phyloP scores from a whole-genome alignment of 2,329 filamentous ascomycete genomes.

The Neonectria coccinea region DNA sequence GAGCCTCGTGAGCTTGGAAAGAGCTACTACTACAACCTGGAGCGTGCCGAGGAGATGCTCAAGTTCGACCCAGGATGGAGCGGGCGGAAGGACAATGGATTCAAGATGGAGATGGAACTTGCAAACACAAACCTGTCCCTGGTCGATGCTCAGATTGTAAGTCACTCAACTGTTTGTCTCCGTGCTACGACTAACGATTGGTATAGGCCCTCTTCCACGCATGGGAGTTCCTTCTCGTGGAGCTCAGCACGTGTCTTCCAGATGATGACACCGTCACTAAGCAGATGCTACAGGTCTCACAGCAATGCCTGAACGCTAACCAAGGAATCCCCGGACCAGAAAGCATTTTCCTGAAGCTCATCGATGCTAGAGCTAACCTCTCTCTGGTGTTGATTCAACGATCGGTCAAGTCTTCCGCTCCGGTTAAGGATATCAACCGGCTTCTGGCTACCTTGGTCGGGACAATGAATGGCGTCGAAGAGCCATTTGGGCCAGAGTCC shows the following conservation, averaged over 20 bases:
- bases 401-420: conserved; percentile 70
- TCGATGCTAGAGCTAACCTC: conserved; percentile 81
- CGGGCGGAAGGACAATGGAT: conserved; percentile 76
- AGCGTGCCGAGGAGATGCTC: conserved; percentile 80
- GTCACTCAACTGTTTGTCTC: conserved; percentile 51
- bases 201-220: conserved; percentile 82
- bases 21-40: conserved; percentile 86
- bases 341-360: conserved; percentile 82
- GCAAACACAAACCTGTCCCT: conserved; percentile 93
- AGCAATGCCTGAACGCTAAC: conserved; percentile 84
- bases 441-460: conserved; percentile 64
- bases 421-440: conserved; percentile 63
- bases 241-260: conserved; percentile 77
- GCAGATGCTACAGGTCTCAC: conserved; percentile 79
- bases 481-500: conserved; percentile 64
- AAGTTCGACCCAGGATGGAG: conserved; percentile 82
- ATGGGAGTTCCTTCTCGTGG: conserved; percentile 89
- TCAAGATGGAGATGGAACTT: conserved; percentile 82
- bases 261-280: conserved; percentile 68
- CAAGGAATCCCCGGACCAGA: conserved; percentile 78
- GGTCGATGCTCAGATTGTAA: conserved; percentile 89
- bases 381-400: conserved; percentile 85
- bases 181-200: conserved; percentile 33
- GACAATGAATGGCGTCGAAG: conserved; percentile 65
- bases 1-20: conserved; percentile 74